Conservation (phyloP, 345 rosid species). For the Citrus unshiu region DNA sequence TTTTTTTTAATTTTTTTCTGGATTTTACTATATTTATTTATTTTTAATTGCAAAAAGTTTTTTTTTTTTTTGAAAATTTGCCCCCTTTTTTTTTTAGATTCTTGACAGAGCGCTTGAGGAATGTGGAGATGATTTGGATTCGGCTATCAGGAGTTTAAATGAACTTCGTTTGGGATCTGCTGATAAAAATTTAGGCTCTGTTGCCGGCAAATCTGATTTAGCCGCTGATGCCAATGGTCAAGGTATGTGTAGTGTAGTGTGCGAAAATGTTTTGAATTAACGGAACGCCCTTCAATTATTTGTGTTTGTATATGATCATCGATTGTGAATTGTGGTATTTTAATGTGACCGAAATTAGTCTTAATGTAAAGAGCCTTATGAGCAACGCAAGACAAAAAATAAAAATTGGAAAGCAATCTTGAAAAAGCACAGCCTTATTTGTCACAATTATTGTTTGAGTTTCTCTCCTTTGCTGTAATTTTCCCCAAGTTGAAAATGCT, state of each 20-base stretch:
- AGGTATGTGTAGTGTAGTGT: constrained; percentile 30
- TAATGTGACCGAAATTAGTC: neutral
- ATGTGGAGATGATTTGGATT: constrained; percentile 87
- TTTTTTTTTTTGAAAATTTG: neutral
- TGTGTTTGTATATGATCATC: neutral
- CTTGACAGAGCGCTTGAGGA: constrained; percentile 71
- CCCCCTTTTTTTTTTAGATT: constrained; percentile 33
- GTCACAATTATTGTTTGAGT: neutral
- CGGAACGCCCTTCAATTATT: neutral
- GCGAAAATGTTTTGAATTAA: neutral
- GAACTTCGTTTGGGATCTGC: constrained; percentile 81
- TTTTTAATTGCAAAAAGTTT: neutral
- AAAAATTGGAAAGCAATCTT: neutral
- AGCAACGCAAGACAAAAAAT: neutral
- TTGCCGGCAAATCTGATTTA: constrained; percentile 25
- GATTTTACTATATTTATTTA: neutral
- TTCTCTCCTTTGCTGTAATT: neutral
- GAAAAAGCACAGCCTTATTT: neutral
- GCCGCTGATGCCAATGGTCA: constrained; percentile 31
- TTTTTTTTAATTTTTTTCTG: neutral
- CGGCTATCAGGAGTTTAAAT: constrained; percentile 74
- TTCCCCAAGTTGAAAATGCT: neutral
- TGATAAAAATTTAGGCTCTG: constrained; percentile 22
- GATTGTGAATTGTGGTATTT: neutral
- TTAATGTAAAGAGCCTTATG: neutral